phyloP scores from a whole-genome alignment of 768 basidiomycete genomes.

The Kwoniella europaea region DNA sequence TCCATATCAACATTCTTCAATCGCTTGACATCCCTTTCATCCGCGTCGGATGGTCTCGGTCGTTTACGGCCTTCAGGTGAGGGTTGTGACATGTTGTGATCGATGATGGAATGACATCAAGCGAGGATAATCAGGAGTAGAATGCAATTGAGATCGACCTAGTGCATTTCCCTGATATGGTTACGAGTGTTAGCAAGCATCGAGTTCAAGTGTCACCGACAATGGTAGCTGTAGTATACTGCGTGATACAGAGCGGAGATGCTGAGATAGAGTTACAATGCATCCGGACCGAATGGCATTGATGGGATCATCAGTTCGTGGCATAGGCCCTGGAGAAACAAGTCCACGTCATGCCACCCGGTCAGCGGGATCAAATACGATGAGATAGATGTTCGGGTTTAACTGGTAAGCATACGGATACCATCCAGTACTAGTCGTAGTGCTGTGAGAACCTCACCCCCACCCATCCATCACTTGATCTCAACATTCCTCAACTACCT shows the following conservation, averaged over 20 bases:
- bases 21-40: slow-evolving; percentile 19
- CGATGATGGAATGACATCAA: no score
- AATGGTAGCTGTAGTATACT: no score
- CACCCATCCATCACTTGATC: background rate
- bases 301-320: background rate
- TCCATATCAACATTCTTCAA: slow-evolving; percentile 4
- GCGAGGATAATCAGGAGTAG: no score
- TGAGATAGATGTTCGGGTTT: background rate
- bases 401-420: background rate
- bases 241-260: no score
- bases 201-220: no score
- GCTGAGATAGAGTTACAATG: no score
- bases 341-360: background rate
- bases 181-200: no score
- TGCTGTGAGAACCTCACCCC: background rate
- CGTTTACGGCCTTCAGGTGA: slow-evolving; percentile 19
- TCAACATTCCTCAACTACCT: background rate
- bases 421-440: no score
- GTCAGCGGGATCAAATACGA: background rate
- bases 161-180: no score
- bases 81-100: background rate
- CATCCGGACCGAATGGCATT: no score
- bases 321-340: background rate
- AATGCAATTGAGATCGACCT: no score
- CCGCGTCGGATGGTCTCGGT: slow-evolving; percentile 13